Evolutionary conservation across 2,329 filamentous ascomycete genomes (phyloP), one percentile per base, ranked within the genome.

Genomic region (Talaromyces rugulosus): DNA sequence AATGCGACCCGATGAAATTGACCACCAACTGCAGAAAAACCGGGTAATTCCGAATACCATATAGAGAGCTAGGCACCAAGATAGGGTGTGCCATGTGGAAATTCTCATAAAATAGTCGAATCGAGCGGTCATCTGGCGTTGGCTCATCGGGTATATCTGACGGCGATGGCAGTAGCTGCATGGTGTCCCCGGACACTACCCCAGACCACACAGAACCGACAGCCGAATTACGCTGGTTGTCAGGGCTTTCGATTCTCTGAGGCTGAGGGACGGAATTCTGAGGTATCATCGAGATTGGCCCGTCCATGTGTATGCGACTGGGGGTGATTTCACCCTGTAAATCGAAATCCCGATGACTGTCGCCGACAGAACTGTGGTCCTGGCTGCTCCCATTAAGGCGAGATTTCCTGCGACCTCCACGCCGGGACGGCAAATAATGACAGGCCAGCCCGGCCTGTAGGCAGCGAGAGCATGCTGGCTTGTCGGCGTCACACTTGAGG

Each of bases 401-500:
- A 47, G 67, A 60, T 66, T 75, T 76, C 59, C 74, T 77, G 67
- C 79, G 80, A 28, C 83, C 78, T 5, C 85, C 85, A 8, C 89
- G 84, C 42, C 89, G 85, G n/a, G 88, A 91, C 52, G 87, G 85
- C 59, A 91, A 82, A 72, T 90, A 92, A 68, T 86, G 75, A 71
- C 89, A 92, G 56, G 86, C 80, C 16, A 81, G 77, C 57, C 82
- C 82, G 62, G 83, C 82, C 50, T 79, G 75, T 30, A 77, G 74
- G 73, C 89, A 92, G 56, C 89, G 85, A 40, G 83, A 82, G 74
- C 89, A 92, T 9, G 73, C 67, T 9, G 89, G 89, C 40, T 76
- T 85, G 44, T 80, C 75, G 16, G 87, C 89, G 69, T 92, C 87
- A 72, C 89, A 92, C 73, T 91, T 92, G 51, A 92, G 80, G 74